A percentile compares a stretch with the other conserved stretches of the same genome.
Conservation (phyloP, 257 asterid species). For the Salvia rosmarinus region DNA sequence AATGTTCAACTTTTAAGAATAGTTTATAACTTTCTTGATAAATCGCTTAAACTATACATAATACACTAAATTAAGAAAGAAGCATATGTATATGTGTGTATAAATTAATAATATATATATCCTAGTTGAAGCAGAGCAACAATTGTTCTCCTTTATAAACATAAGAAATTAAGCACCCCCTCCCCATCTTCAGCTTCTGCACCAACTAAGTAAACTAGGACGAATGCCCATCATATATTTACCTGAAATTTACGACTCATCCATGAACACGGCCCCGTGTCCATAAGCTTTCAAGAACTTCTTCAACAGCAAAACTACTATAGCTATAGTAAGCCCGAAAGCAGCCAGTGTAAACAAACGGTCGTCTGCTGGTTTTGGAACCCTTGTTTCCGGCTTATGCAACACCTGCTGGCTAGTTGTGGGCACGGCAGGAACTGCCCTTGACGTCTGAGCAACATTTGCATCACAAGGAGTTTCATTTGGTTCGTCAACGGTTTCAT, state of each 20-base stretch:
- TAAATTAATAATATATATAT: too few relatives aligned
- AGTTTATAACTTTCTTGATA: constrained; percentile 14
- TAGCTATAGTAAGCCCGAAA: constrained; percentile 77
- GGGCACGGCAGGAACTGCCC: constrained; percentile 35
- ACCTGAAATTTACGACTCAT: constrained; percentile 52
- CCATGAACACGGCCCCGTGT: constrained; percentile 67
- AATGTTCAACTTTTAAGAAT: constrained; percentile 15
- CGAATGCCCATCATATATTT: constrained; percentile 6
- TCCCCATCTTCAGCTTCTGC: constrained; percentile 22
- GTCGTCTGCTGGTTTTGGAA: constrained; percentile 61
- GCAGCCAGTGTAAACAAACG: constrained; percentile 88
- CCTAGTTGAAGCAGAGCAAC: neutral
- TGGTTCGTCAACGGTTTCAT: constrained; percentile 44
- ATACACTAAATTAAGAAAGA: constrained; percentile 20
- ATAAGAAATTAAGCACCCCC: neutral
- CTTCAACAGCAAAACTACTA: constrained; percentile 76
- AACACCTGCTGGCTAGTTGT: constrained; percentile 41
- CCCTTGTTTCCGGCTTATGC: constrained; percentile 46
- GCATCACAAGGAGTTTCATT: constrained; percentile 42
- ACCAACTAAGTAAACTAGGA: constrained; percentile 7
- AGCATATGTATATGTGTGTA: neutral
- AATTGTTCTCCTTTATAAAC: neutral
- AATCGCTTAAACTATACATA: constrained; percentile 36
- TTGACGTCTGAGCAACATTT: constrained; percentile 44
- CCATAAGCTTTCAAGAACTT: constrained; percentile 86